These are phyloP conservation scores for Axilococcus clingmanii DNA, from an alignment of 139 green algal species.

Conservation along the genomic window DNA sequence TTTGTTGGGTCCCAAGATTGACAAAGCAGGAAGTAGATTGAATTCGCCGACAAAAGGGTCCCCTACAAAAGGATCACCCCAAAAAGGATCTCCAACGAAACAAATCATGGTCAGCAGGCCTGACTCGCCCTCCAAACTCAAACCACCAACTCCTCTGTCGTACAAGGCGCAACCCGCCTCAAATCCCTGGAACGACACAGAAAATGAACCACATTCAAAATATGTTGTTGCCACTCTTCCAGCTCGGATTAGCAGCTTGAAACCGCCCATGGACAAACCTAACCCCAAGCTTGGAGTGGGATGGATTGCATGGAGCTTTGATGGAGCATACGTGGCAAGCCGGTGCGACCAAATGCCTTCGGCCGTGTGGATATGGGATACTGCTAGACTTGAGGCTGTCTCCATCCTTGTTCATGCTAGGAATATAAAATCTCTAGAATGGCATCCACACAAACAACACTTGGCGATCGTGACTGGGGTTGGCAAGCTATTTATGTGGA, in stretches of 20 bases:
- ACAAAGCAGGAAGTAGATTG: too few relatives aligned
- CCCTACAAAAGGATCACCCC: too few relatives aligned
- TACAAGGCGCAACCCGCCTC: too few relatives aligned
- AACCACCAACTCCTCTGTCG: too few relatives aligned
- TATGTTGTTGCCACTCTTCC: slow-evolving; percentile 55
- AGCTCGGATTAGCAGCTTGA: slow-evolving; percentile 22
- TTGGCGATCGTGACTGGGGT: slow-evolving; percentile 45
- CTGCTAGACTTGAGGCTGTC: slow-evolving; percentile 40
- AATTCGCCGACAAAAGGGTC: too few relatives aligned
- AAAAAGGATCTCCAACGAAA: too few relatives aligned
- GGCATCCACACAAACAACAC: slow-evolving; percentile 32
- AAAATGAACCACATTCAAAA: too few relatives aligned
- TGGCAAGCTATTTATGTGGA: slow-evolving; percentile 71
- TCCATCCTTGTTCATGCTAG: slow-evolving; percentile 55
- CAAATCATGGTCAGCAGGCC: too few relatives aligned
- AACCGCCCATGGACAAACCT: slow-evolving; percentile 41
- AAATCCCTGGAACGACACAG: too few relatives aligned
- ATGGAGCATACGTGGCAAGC: slow-evolving; percentile 59
- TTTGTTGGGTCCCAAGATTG: too few relatives aligned
- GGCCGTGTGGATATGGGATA: slow-evolving; percentile 74
- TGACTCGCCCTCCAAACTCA: too few relatives aligned
- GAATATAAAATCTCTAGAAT: slow-evolving; percentile 35
- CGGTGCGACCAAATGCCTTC: slow-evolving; percentile 59
- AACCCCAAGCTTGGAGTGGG: slow-evolving; percentile 59
- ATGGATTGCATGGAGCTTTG: slow-evolving; percentile 48